These are phyloP conservation scores for Vitis hybrid DNA, from an alignment of 177 flowering plant species.

Conservation along the genomic window DNA sequence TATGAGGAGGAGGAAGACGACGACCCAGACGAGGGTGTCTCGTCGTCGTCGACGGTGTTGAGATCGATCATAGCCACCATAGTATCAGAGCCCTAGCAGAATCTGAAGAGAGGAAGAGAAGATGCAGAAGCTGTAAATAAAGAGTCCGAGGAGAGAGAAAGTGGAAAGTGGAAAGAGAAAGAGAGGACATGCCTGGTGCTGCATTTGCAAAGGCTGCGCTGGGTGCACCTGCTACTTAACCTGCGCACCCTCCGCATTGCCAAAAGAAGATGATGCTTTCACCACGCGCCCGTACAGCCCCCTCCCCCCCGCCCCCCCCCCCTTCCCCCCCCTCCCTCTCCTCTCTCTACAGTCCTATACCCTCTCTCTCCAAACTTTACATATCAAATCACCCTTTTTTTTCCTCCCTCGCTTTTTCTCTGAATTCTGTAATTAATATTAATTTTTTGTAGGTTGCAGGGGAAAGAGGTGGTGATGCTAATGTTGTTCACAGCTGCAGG, in stretches of 20 bases:
- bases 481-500: constrained; percentile 15
- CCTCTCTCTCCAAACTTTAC: not conserved
- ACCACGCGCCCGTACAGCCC: constrained; percentile 4
- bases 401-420: too few species aligned
- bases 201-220: constrained; percentile 12
- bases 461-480: constrained; percentile 14
- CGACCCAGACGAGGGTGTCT: constrained; percentile 31
- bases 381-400: constrained; percentile 14
- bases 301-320: not conserved
- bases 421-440: too few species aligned
- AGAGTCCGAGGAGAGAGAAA: not conserved
- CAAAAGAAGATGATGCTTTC: constrained; percentile 13
- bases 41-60: constrained; percentile 57
- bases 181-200: constrained; percentile 25
- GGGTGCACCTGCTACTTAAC: constrained; percentile 11
- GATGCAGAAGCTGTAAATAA: not conserved
- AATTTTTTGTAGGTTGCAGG: constrained; percentile 1
- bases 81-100: constrained; percentile 1
- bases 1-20: constrained; percentile 6
- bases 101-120: constrained; percentile 13
- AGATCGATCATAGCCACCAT: constrained; percentile 72
- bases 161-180: constrained; percentile 1
- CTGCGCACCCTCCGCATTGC: constrained; percentile 21
- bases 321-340: not conserved
- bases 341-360: constrained; percentile 8